phyloP scores from a whole-genome alignment of 2,329 filamentous ascomycete genomes.

The Colletotrichum lentis region DNA sequence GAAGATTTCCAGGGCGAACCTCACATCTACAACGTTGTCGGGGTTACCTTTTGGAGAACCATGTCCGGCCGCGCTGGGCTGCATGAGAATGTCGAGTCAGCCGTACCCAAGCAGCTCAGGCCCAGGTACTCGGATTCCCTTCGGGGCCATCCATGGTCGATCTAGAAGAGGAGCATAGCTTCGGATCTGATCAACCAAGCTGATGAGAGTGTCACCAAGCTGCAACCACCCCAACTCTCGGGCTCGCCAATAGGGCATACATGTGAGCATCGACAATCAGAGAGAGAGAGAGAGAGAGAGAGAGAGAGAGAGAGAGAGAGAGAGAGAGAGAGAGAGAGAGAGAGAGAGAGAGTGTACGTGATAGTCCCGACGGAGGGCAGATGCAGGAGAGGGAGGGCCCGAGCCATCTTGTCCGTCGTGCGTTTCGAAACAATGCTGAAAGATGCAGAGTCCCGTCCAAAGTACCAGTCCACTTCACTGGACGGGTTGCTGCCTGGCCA shows the following conservation, averaged over 20 bases:
- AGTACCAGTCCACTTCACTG: neutral
- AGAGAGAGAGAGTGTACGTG: neutral
- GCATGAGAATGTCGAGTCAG: neutral
- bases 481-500: constrained; percentile 22
- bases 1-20: neutral
- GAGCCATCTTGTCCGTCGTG: neutral
- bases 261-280: constrained; percentile 12
- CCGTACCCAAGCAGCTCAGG: neutral
- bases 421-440: neutral
- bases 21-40: neutral
- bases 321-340: too few relatives aligned
- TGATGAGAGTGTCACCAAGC: neutral
- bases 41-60: neutral
- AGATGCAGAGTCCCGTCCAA: constrained; percentile 15
- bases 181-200: neutral
- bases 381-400: constrained; percentile 9
- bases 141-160: neutral
- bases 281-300: neutral
- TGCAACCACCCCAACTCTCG: neutral
- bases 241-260: neutral
- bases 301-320: too few relatives aligned
- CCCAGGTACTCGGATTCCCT: neutral
- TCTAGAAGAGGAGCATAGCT: neutral
- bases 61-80: too few relatives aligned
- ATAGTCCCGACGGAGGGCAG: constrained; percentile 17